Conservation (phyloP, 2,329 filamentous ascomycete genomes). For the Dactylellina sp. region DNA sequence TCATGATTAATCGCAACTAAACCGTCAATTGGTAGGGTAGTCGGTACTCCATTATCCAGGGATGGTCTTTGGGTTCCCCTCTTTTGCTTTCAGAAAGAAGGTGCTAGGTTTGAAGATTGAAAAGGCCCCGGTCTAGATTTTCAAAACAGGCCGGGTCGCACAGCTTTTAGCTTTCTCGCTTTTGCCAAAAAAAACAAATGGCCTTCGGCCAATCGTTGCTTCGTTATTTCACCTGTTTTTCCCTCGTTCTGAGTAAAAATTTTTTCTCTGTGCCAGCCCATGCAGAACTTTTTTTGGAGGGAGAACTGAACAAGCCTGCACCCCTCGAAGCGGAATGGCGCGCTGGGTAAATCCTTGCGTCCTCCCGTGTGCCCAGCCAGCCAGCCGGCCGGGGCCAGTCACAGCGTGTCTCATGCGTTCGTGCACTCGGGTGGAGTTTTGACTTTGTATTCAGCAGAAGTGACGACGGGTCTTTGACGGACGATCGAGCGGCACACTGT, state of each 20-base stretch:
- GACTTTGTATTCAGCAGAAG: not conserved
- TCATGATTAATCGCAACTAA: too few species aligned
- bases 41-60: too few species aligned
- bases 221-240: constrained; percentile 15
- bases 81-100: too few species aligned
- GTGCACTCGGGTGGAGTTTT: constrained; percentile 9
- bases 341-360: constrained; percentile 8
- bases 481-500: constrained; percentile 12
- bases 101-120: too few species aligned
- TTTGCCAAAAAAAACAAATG: too few species aligned
- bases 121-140: constrained; percentile 17
- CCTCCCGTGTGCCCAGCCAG: constrained; percentile 1
- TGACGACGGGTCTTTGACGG: not conserved
- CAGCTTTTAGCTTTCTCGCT: too few species aligned
- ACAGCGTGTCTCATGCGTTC: not conserved
- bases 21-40: too few species aligned
- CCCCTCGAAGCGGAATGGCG: constrained; percentile 16
- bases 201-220: constrained; percentile 19
- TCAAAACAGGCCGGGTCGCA: constrained; percentile 25
- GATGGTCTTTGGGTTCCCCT: too few species aligned
- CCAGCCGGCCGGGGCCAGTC: constrained; percentile 1
- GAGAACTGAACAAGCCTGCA: too few species aligned
- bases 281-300: too few species aligned
- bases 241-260: too few species aligned
- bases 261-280: too few species aligned